Conservation (phyloP, 768 basidiomycete species). For the Paxillus ammoniavirescens region DNA sequence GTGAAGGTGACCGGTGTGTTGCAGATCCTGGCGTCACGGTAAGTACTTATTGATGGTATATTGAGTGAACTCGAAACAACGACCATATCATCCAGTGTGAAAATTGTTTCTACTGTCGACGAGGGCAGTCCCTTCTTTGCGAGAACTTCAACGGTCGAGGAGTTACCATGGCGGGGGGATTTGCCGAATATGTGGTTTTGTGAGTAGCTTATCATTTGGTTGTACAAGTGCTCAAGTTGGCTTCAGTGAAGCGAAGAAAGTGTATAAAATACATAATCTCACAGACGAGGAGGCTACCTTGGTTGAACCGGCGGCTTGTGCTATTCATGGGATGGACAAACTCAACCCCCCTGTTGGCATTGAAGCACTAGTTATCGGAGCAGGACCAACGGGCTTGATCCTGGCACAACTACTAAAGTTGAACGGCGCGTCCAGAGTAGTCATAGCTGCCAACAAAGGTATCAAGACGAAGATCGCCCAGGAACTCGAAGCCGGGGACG, state of each 20-base stretch:
- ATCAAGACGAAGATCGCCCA: constrained; percentile 84
- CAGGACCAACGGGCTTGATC: constrained; percentile 84
- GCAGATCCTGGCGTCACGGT: constrained; percentile 74
- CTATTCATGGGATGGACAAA: constrained; percentile 86
- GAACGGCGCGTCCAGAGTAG: constrained; percentile 76
- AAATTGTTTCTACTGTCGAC: constrained; percentile 80
- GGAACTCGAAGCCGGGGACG: constrained; percentile 71
- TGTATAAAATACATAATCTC: constrained; percentile 82
- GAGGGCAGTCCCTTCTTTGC: constrained; percentile 74
- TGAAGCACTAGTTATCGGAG: constrained; percentile 78
- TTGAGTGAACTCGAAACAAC: background rate
- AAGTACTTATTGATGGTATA: constrained; percentile 23
- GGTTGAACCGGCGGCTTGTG: constrained; percentile 84
- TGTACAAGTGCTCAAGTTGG: background rate
- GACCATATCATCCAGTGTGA: constrained; percentile 52
- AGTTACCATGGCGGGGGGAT: constrained; percentile 77
- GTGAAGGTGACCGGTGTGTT: constrained; percentile 74
- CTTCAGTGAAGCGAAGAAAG: constrained; percentile 60
- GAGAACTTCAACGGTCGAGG: constrained; percentile 79
- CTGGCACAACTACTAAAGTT: constrained; percentile 82
- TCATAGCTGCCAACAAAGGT: constrained; percentile 83
- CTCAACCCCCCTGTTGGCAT: constrained; percentile 74
- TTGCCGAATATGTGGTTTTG: constrained; percentile 85
- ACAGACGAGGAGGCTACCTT: constrained; percentile 82
- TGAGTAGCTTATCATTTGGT: constrained; percentile 35